phyloP scores from a whole-genome alignment of 805 yeast genomes.

The Lipomyces chichibuensis region DNA sequence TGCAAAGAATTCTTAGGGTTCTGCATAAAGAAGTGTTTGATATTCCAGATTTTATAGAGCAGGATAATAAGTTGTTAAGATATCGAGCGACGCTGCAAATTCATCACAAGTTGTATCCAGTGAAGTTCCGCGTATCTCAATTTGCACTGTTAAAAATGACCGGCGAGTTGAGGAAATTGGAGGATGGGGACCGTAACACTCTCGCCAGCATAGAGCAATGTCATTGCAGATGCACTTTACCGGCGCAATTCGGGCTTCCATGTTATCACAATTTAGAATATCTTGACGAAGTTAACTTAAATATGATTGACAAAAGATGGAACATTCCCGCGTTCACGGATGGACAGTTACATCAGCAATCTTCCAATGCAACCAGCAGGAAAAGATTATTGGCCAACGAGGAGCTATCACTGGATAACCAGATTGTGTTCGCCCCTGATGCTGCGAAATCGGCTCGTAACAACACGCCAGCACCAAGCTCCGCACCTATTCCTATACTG shows the following conservation, averaged over 20 bases:
- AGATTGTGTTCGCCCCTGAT: not conserved
- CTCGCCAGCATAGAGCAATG: not conserved
- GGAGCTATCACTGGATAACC: not conserved
- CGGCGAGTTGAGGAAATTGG: not conserved
- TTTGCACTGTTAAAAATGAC: not conserved
- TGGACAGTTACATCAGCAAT: not conserved
- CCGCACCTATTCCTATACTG: not conserved
- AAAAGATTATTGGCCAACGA: not conserved
- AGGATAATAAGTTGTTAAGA: not conserved
- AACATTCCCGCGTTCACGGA: not conserved
- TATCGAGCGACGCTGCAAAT: not conserved
- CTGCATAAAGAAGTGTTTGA: not conserved
- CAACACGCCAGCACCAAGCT: no score
- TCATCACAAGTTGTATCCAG: not conserved
- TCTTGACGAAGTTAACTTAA: not conserved
- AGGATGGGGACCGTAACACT: not conserved
- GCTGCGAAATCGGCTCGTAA: not conserved
- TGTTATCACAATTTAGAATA: not conserved
- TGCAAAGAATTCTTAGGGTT: not conserved
- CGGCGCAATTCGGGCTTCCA: slow-evolving; percentile 1
- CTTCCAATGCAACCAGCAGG: not conserved
- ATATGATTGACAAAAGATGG: not conserved
- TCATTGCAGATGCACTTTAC: not conserved
- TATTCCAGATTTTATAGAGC: slow-evolving; percentile 2
- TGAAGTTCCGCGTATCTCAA: not conserved